Evolutionary conservation across 768 basidiomycete species (phyloP).

Genomic region (Psilocybe tampanensis): DNA sequence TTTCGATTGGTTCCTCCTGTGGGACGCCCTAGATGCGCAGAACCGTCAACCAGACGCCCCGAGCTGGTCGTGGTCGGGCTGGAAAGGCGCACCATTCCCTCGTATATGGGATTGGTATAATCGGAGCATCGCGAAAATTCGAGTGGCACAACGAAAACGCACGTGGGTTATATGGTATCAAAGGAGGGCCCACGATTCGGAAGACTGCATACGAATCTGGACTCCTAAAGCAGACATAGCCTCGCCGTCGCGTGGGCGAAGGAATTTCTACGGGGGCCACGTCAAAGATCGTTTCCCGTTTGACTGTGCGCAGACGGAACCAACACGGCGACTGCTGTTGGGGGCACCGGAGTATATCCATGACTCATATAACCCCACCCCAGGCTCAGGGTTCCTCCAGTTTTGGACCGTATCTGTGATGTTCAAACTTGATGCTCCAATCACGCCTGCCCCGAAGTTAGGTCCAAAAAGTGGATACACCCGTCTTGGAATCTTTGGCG

Average conservation of each 20-base stretch:
- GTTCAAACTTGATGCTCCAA: constrained; percentile 1
- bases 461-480: background rate
- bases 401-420: constrained; percentile 13
- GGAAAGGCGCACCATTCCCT: too few species aligned
- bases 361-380: constrained; percentile 8
- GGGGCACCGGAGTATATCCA: constrained; percentile 4
- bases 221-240: background rate
- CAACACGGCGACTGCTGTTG: constrained; percentile 4
- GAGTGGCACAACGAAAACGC: background rate
- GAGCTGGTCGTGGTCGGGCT: too few species aligned
- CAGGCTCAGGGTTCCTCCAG: constrained; percentile 12
- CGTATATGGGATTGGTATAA: background rate
- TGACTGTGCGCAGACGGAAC: constrained; percentile 8
- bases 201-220: background rate
- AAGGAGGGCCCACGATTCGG: constrained; percentile 3
- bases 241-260: background rate
- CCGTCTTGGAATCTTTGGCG: background rate
- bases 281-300: constrained; percentile 11
- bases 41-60: too few species aligned
- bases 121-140: background rate
- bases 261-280: too few species aligned
- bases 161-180: constrained; percentile 14
- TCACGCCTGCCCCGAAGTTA: background rate
- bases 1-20: too few species aligned
- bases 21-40: too few species aligned